Evolutionary conservation across 768 basidiomycete genomes (phyloP), one percentile per base, ranked within the genome.

Genomic region (Lyophyllum shimeji): DNA sequence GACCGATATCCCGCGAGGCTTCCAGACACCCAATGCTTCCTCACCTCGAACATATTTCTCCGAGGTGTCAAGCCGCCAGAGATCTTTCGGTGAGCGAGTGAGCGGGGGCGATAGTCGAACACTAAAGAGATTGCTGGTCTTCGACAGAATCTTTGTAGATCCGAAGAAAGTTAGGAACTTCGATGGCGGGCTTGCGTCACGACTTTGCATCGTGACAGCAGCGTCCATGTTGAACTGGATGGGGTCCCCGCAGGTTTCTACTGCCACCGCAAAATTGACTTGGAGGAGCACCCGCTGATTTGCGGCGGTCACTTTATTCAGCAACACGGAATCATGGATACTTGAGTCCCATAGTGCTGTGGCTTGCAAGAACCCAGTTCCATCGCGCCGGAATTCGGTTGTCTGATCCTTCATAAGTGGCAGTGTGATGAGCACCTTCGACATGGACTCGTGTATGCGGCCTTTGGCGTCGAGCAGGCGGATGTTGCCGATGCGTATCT

Each of bases 11-110:
- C 95, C 93, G 44, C 95, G 82, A 43, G 95, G 86, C 62, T 85
- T 89, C 95, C 96, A 98, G 18, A 78, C 70, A 6, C 81, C 85
- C 25, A 98, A 78, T 3, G 78, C 71, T 64, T 98, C 95, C 68
- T 98, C 95, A 7, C 96, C 96, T 44, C 87, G 82, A 0, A 99
- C 95, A 71, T 95, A 98, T 69, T 94, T 95, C 72, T 92, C 90
- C 25, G 91, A 86, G 1, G 96, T 98, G 73, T 99, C 94, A 50
- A 98, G 76, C 39, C 95, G 78, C 97, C 96, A 98, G 13, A 99
- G 77, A 60, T 98, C 95, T 67, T 85, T 85, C 1, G 93, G 82
- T 0, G 90, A 94, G 43, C 93, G 85, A 18, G 92, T 93, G 58
- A 92, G 74, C 15, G 92, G 89, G 12, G 96, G 95, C 2, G 85